Conservation (phyloP, 2,329 filamentous ascomycete genomes). For the Fusarium austroafricanum region DNA sequence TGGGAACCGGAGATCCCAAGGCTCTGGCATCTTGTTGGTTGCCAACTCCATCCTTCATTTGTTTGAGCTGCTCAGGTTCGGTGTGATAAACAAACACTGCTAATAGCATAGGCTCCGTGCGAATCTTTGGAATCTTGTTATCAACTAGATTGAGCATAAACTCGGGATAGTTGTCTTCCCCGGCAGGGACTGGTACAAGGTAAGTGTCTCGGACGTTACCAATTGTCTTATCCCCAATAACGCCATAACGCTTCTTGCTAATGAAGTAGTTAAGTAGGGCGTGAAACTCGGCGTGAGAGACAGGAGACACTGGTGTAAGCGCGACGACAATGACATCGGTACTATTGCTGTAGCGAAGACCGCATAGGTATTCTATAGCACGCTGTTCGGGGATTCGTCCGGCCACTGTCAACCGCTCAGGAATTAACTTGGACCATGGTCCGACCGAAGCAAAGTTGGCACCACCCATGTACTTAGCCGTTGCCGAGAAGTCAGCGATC, state of each 20-base stretch:
- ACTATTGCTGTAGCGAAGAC: constrained; percentile 81
- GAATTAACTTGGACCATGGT: constrained; percentile 80
- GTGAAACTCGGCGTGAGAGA: constrained; percentile 73
- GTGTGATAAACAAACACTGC: constrained; percentile 87
- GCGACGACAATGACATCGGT: constrained; percentile 88
- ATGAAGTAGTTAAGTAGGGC: constrained; percentile 89
- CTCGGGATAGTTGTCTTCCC: constrained; percentile 77
- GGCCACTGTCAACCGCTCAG: constrained; percentile 75
- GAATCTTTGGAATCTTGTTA: constrained; percentile 78
- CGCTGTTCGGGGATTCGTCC: constrained; percentile 84
- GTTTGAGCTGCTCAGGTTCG: constrained; percentile 56
- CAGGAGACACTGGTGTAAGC: constrained; percentile 72
- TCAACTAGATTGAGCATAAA: constrained; percentile 91
- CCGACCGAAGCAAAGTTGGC: constrained; percentile 76
- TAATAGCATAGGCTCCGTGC: constrained; percentile 81
- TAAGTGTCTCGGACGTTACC: constrained; percentile 90
- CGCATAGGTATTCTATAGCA: constrained; percentile 91
- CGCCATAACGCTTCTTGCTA: constrained; percentile 84
- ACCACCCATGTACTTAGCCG: constrained; percentile 86
- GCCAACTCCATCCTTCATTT: constrained; percentile 36
- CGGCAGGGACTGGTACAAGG: constrained; percentile 84
- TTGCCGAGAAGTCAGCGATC: constrained; percentile 78
- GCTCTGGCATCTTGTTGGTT: constrained; percentile 26
- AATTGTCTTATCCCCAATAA: constrained; percentile 80
- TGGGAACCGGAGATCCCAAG: constrained; percentile 51